These are phyloP conservation scores for Hibiscus tridactylites DNA, from an alignment of 345 rosid genomes.

Conservation along the genomic window DNA sequence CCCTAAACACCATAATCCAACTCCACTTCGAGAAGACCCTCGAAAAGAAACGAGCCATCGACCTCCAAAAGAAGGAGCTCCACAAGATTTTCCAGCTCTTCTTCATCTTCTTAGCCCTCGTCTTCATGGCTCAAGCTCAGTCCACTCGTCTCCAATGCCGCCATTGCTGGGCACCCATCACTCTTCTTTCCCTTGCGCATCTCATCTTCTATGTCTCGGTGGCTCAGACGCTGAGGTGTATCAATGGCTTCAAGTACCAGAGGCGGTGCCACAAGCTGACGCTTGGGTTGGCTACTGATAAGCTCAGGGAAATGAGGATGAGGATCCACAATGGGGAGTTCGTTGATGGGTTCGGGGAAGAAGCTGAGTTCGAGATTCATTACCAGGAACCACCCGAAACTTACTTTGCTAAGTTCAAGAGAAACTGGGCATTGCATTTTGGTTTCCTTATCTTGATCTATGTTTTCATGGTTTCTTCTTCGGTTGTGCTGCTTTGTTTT, in stretches of 20 bases:
- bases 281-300: conserved; percentile 80
- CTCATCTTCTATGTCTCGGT: conserved; percentile 88
- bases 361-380: conserved; percentile 79
- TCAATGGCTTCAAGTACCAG: conserved; percentile 97
- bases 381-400: conserved; percentile 96
- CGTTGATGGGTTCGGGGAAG: conserved; percentile 32
- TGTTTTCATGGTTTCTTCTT: conserved; percentile 69
- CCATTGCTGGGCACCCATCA: conserved; percentile 83
- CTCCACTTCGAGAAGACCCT: conserved; percentile 97
- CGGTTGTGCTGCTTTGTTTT: conserved; percentile 77
- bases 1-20: conserved; percentile 86
- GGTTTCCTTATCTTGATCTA: conserved; percentile 82
- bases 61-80: conserved; percentile 91
- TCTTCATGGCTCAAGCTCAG: conserved; percentile 52
- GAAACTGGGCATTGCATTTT: conserved; percentile 92
- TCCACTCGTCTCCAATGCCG: conserved; percentile 73
- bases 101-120: conserved; percentile 73
- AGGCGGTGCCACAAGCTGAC: conserved; percentile 97
- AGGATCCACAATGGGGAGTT: conserved; percentile 38
- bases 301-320: conserved; percentile 69
- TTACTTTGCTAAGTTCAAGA: conserved; percentile 88
- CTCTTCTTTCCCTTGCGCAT: conserved; percentile 72
- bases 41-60: conserved; percentile 86
- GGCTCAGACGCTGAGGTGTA: conserved; percentile 86
- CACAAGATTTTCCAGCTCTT: conserved; percentile 84